Percentiles rank a stretch among this genome's conserved stretches.
phyloP scores from a whole-genome alignment of 2,329 filamentous ascomycete genomes.

The Phaeophleospora eucalypticola region DNA sequence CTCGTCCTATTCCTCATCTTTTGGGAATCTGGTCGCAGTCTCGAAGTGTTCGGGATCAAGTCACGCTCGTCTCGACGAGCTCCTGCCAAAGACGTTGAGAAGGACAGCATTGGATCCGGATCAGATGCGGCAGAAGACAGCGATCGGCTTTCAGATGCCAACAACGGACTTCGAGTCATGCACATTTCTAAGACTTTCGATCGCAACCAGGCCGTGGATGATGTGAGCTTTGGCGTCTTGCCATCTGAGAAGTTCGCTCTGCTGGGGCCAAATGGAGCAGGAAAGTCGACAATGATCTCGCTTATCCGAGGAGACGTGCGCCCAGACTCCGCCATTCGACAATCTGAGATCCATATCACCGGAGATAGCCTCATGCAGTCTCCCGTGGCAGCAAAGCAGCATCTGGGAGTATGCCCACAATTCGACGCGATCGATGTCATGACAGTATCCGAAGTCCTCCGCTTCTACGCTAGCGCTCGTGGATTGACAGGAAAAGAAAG shows the following conservation, averaged over 20 bases:
- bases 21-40: conserved; percentile 63
- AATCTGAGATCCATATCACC: conserved; percentile 78
- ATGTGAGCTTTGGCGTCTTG: conserved; percentile 75
- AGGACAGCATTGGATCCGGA: conserved; percentile 7
- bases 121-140: conserved; percentile 16
- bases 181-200: conserved; percentile 76
- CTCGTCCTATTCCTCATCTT: conserved; percentile 71
- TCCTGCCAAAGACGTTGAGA: conserved; percentile 28
- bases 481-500: conserved; percentile 62
- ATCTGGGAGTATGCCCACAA: conserved; percentile 82
- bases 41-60: conserved; percentile 16
- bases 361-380: conserved; percentile 66
- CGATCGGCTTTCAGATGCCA: conserved; percentile 41
- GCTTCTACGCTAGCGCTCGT: conserved; percentile 77
- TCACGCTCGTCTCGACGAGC: background rate
- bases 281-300: conserved; percentile 82
- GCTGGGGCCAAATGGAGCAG: conserved; percentile 82
- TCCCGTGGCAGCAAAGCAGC: conserved; percentile 64
- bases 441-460: conserved; percentile 78
- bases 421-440: conserved; percentile 68
- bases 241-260: conserved; percentile 80
- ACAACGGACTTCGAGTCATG: conserved; percentile 67
- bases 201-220: conserved; percentile 70
- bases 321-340: conserved; percentile 58
- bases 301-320: conserved; percentile 78